A percentile compares a stretch with the other conserved stretches of the same genome.
Conservation (phyloP, 75 land plant species). For the Larix kaempferi region DNA sequence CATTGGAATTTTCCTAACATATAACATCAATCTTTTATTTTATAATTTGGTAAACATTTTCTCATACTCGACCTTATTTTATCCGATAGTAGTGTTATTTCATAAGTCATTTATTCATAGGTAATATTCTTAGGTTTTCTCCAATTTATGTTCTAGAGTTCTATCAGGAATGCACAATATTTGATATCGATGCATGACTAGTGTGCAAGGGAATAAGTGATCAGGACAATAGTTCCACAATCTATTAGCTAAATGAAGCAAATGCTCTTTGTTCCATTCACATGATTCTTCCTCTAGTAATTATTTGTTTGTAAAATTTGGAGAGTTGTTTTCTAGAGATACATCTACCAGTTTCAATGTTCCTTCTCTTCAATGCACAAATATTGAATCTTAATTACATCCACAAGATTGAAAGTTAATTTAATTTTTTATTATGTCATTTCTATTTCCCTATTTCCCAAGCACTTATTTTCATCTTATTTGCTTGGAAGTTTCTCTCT, state of each 20-base stretch:
- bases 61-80: conserved; percentile 60
- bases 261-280: conserved; percentile 45
- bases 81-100: conserved; percentile 58
- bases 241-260: conserved; percentile 45
- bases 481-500: not conserved
- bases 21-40: not conserved
- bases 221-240: not conserved
- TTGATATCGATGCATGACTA: conserved; percentile 11
- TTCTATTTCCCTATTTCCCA: not conserved
- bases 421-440: not conserved
- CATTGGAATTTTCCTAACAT: conserved; percentile 7
- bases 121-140: conserved; percentile 19
- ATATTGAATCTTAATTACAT: not conserved
- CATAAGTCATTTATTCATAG: conserved; percentile 50
- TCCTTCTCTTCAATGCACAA: not conserved
- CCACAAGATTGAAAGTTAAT: not conserved
- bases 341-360: conserved; percentile 85
- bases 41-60: conserved; percentile 56
- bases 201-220: conserved; percentile 2
- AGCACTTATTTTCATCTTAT: not conserved
- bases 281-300: conserved; percentile 61
- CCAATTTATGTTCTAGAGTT: not conserved
- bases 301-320: conserved; percentile 36
- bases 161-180: not conserved
- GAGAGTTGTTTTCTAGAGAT: conserved; percentile 80